phyloP scores from a whole-genome alignment of 306 rosid species.

The Vigna trinervia region DNA sequence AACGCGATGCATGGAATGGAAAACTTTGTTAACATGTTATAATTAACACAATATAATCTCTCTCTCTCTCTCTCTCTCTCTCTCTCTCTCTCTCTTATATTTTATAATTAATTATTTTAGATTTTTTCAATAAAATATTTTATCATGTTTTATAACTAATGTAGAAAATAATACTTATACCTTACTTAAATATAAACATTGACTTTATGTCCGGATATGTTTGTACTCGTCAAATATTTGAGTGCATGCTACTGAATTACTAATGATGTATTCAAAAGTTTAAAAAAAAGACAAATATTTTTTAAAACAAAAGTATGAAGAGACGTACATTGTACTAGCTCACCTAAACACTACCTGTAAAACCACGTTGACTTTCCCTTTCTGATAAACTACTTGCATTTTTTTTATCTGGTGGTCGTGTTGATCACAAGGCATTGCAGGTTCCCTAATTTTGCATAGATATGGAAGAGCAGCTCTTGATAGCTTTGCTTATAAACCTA shows the following conservation, averaged over 20 bases:
- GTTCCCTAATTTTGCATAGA: neutral
- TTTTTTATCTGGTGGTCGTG: neutral
- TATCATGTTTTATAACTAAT: no score
- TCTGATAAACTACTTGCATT: conserved; percentile 15
- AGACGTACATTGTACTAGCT: neutral
- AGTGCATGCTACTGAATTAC: no score
- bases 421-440: neutral
- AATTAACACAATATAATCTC: no score
- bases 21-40: no score
- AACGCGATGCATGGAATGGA: no score
- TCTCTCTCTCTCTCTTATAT: no score
- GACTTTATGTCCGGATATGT: neutral
- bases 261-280: no score
- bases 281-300: neutral
- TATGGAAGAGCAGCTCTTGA: neutral
- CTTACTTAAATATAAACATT: neutral
- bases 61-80: no score
- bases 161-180: no score
- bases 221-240: no score
- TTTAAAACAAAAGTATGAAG: neutral
- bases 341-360: neutral
- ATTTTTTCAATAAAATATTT: no score
- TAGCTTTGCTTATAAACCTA: neutral
- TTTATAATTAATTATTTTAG: no score
- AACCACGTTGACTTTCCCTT: conserved; percentile 29